These are phyloP conservation scores for Cyamopsis tetragonoloba DNA, from an alignment of 306 rosid species.

Conservation along the genomic window DNA sequence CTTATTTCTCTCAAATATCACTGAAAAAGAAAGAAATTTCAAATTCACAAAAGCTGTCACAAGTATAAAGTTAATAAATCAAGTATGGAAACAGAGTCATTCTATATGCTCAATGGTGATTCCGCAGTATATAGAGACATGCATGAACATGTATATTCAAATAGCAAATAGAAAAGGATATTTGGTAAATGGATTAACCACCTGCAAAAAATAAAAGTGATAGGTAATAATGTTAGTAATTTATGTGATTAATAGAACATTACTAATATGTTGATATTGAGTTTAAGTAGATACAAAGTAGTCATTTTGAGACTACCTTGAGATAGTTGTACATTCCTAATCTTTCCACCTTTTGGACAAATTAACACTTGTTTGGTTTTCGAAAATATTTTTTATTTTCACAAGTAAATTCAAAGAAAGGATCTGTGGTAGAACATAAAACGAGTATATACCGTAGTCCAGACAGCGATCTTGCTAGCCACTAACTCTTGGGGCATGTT, in stretches of 20 bases:
- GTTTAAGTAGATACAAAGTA: neutral
- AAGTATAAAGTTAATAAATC: neutral
- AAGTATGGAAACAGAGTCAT: neutral
- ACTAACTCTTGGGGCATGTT: conserved; percentile 81
- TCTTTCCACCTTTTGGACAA: no score
- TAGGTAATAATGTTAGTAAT: conserved; percentile 20
- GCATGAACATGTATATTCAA: neutral
- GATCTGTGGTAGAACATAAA: neutral
- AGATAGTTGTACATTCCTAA: no score
- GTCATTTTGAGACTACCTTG: neutral
- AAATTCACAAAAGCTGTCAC: neutral
- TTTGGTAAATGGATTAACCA: conserved; percentile 96
- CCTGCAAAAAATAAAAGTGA: conserved; percentile 60
- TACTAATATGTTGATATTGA: neutral
- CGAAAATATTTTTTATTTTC: no score
- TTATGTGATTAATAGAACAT: conserved; percentile 8
- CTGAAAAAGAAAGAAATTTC: neutral
- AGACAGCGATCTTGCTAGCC: conserved; percentile 87
- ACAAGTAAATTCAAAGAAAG: no score
- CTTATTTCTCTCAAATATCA: neutral
- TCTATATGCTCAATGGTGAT: neutral
- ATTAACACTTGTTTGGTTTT: no score
- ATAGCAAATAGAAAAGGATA: conserved; percentile 57
- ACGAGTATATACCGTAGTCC: conserved; percentile 83
- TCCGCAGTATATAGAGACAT: neutral